Evolutionary conservation across 805 yeast genomes (phyloP), one percentile per base, ranked within the genome.

Genomic region (Peterozyma toletana): DNA sequence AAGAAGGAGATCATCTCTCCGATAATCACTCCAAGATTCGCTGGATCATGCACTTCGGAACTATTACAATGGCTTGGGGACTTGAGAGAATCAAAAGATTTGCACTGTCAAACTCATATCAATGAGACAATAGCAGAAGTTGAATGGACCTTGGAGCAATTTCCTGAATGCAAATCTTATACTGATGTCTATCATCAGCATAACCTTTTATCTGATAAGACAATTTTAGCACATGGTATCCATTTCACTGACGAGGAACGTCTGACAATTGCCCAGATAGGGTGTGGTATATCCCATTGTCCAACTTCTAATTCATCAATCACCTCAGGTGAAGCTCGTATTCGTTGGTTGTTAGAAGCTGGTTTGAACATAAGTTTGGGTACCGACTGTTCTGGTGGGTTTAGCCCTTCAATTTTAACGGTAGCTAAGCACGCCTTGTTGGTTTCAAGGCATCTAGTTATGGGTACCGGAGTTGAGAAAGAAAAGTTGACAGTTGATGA

Each of bases 21-120:
- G 0, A 80, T 90, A 11, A 52, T 91, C 10, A 91, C 98, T 2
- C 98, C 99, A 9, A 67, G 99, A 46, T 91, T 91, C 67, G 98
- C 98, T 0, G 96, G 96, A 2, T 77, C 86, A 15, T 91, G 97
- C 57, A 70, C 87, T 3, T 64, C 75, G 18, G 73, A 77, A 40
- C 66, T 87, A 34, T 64, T 91, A 66, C 55, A 56, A 7, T 71
- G 77, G 70, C 67, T 90, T 43, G 95, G 95, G 2, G 60, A 71
- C 5, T 57, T 84, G 21, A 69, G 80, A n/a, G 53, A 61, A 18
- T 52, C 67, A 6, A 55, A 69, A 30, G 57, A 74, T 33, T 64
- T 85, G 33, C 91, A 86, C 18, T 75, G 86, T 35, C 99, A 91
- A 64, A 88, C 97, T 0, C 99, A 91, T 62, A 70, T 91, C n/a